Base-by-base conservation (phyloP, 2,329 filamentous ascomycete genomes). In the Phialophora chinensis region DNA sequence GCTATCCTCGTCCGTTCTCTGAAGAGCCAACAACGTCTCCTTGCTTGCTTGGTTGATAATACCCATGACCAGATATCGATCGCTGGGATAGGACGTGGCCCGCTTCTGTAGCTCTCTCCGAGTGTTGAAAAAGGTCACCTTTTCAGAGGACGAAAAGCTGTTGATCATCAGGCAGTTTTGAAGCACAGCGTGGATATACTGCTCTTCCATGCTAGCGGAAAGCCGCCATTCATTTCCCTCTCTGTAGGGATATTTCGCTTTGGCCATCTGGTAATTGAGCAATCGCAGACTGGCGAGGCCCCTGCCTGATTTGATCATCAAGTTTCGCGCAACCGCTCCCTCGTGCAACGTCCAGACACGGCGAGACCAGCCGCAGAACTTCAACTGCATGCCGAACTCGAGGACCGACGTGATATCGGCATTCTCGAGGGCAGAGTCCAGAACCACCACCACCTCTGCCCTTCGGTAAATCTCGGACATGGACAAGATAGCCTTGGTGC, bases 321-420 rank as follows among this genome's bases (percentile, higher is more conserved):
- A 44, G 17, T 44, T 44, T n/a, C 7, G 38, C 38, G 38, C 38
- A 2, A 44, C 50, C 8, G 50, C 50, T 27, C 20, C 50, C 10
- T 53, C 20, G 50, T 25, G 50, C 23, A 53, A 29, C 23, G 20
- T 53, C 50, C 20, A 53, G 6, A 53, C 50, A 14, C 50, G 20
- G 23, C 50, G 50, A n/a, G 50, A 53, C 50, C 50, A 53, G 50
- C 50, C 50, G 27, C 50, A 53, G 50, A 53, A 53, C 50, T 53
- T 53, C 50, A 53, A 53, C 17, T 25, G 50, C 50, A 53, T 53
- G 0, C 50, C 50, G 23, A 53, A 53, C 50, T 53, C 50, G 50
- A 53, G 50, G 10, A 53, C 50, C 2, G 50, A 53, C 23, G 50
- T 27, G 50, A 53, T 53, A 6, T 53, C 50, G 20, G 50, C 50